These are phyloP conservation scores for Fusarium phyllophilum DNA, from an alignment of 2,329 filamentous ascomycete genomes.

Conservation along the genomic window DNA sequence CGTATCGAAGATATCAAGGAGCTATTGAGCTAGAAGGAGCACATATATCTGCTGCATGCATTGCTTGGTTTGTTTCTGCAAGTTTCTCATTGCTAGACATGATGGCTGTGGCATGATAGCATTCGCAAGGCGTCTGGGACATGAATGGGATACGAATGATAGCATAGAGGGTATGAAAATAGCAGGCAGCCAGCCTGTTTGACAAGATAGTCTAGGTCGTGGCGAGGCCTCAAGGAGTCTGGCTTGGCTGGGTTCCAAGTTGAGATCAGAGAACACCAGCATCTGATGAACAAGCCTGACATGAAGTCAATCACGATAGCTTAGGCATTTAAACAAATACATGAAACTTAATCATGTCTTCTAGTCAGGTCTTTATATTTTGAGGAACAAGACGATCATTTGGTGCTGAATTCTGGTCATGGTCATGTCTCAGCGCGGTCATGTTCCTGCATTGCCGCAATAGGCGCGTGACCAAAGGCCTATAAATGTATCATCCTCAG, in stretches of 20 bases:
- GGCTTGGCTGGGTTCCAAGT: conserved; percentile 7
- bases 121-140: conserved; percentile 31
- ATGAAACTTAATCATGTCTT: conserved; percentile 16
- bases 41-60: background rate
- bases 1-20: conserved; percentile 95
- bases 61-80: background rate
- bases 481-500: conserved; percentile 27
- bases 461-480: conserved; percentile 26
- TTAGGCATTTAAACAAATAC: conserved; percentile 2
- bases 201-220: conserved; percentile 9
- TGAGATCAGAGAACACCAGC: conserved; percentile 25
- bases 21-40: conserved; percentile 71
- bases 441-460: conserved; percentile 36
- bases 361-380: conserved; percentile 22
- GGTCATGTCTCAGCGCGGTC: conserved; percentile 33
- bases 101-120: background rate
- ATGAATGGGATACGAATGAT: conserved; percentile 12
- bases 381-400: conserved; percentile 22
- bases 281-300: conserved; percentile 39
- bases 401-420: conserved; percentile 24
- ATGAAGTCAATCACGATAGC: conserved; percentile 29
- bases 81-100: background rate
- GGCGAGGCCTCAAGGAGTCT: conserved; percentile 9
- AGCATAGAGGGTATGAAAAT: conserved; percentile 8
- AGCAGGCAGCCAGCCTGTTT: background rate